Conservation (phyloP, 768 basidiomycete genomes). For the Tremella yokohamensis region DNA sequence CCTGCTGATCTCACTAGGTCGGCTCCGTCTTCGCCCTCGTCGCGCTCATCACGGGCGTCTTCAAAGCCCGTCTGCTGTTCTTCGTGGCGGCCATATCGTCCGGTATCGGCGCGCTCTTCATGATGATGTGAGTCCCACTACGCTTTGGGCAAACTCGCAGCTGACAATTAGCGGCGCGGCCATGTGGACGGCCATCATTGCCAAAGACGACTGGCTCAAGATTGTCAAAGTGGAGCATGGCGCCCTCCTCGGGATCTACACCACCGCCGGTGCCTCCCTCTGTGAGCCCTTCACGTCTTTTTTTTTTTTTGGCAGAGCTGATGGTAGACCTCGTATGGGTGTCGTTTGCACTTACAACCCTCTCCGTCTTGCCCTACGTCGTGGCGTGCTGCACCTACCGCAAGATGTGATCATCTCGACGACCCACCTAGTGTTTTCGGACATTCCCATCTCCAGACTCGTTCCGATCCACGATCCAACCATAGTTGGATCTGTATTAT, state of each 20-base stretch:
- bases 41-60: slow-evolving; percentile 40
- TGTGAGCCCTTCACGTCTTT: slow-evolving; percentile 37
- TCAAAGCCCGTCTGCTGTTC: slow-evolving; percentile 42
- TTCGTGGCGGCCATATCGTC: slow-evolving; percentile 38
- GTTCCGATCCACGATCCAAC: too few relatives aligned
- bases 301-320: not conserved
- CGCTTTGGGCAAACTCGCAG: not conserved
- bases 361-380: slow-evolving; percentile 45
- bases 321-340: slow-evolving; percentile 48
- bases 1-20: slow-evolving; percentile 25
- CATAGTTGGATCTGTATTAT: too few relatives aligned
- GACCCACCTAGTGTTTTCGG: too few relatives aligned
- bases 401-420: not conserved
- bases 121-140: slow-evolving; percentile 38
- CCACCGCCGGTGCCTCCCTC: slow-evolving; percentile 40
- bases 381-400: slow-evolving; percentile 46
- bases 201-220: slow-evolving; percentile 38
- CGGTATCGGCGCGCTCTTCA: slow-evolving; percentile 26
- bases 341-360: slow-evolving; percentile 41
- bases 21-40: slow-evolving; percentile 37
- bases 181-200: slow-evolving; percentile 47
- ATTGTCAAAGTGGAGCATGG: slow-evolving; percentile 33
- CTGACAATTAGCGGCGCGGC: slow-evolving; percentile 38
- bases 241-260: slow-evolving; percentile 31
- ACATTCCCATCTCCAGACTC: too few relatives aligned